Percentiles rank a stretch among this genome's conserved stretches.
Evolutionary conservation across 371 early-diverging fungal species (phyloP).

Genomic region (Zychaea mexicana): DNA sequence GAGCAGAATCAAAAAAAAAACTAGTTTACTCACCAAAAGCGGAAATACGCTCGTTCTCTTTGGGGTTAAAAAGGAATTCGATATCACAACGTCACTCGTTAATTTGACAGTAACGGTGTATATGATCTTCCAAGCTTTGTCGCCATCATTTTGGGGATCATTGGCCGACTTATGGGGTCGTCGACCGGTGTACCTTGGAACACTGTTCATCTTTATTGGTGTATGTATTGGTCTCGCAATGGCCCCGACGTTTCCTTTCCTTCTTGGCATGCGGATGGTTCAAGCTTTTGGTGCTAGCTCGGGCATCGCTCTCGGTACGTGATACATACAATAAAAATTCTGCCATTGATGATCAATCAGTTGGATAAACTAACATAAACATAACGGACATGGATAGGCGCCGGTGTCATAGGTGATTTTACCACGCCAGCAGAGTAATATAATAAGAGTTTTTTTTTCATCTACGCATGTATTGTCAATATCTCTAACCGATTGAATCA

Average conservation of each 20-base stretch:
- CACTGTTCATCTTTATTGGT: constrained; percentile 52
- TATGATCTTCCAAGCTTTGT: constrained; percentile 26
- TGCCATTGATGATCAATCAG: neutral
- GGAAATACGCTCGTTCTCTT: too few relatives aligned
- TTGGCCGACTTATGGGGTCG: constrained; percentile 27
- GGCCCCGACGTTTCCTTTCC: constrained; percentile 42
- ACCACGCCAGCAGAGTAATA: constrained; percentile 52
- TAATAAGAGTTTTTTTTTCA: neutral
- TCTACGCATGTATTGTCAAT: neutral
- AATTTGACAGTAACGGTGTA: constrained; percentile 21
- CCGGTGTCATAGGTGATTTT: constrained; percentile 50
- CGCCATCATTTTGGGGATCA: constrained; percentile 30
- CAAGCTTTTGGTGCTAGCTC: constrained; percentile 65
- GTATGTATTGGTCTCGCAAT: constrained; percentile 60
- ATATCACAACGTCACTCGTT: constrained; percentile 14
- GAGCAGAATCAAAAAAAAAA: neutral
- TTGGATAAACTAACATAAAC: too few relatives aligned
- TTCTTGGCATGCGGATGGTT: constrained; percentile 60
- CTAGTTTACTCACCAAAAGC: neutral
- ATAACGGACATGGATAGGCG: constrained; percentile 17
- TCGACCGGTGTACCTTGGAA: constrained; percentile 37
- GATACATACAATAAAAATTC: neutral
- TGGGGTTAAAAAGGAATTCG: constrained; percentile 18
- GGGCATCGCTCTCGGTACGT: constrained; percentile 55
- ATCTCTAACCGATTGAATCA: neutral